Evolutionary conservation across 2,329 filamentous ascomycete species (phyloP), one percentile per base, ranked within the genome.

Genomic region (Scolecobasidium constrictum): DNA sequence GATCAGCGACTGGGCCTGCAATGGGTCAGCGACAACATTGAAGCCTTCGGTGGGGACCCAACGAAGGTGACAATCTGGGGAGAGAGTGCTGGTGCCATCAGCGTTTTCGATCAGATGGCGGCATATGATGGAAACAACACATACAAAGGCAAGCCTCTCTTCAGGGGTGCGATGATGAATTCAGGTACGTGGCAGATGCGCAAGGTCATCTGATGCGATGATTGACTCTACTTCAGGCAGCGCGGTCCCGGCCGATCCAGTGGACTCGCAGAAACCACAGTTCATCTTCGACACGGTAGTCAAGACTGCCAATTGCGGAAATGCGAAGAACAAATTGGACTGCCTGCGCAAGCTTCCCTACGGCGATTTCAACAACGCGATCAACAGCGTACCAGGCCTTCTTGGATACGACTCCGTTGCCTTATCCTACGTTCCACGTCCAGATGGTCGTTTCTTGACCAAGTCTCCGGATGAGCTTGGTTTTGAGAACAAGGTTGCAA

Each of bases 21-120:
- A 55, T 90, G 84, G 84, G 73, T 84, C 1, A 76, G 80, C 5
- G 81, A 86, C 51, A 86, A 88, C 50, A 86, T 90, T 44, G 77
- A 65, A 1, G 68, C 75, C 0, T 93, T 88, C 55, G 84, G 84
- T n/a, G 83, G 83, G 12, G 81, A 86, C 55, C 77, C 81, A 0
- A 65, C 67, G n/a, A 80, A 79, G 56, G 80, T 86, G 4, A 88
- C 83, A 0, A 81, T 90, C 46, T 86, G 81, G 80, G 84, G 84
- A 21, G 61, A 68, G 21, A 39, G 49, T 33, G 59, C 62, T 5
- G 66, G 66, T 33, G 61, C 56, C 12, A 59, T 60, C 12, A 53
- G 49, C 35, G 60, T 63, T 42, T 57, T 62, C 53, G 57, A 62
- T 38, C 60, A 63, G 38, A 61, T 63, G 38, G 61, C 59, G 4